Conservation (phyloP, 192 early-diverging fungal genomes). For the Coemansia sp. region DNA sequence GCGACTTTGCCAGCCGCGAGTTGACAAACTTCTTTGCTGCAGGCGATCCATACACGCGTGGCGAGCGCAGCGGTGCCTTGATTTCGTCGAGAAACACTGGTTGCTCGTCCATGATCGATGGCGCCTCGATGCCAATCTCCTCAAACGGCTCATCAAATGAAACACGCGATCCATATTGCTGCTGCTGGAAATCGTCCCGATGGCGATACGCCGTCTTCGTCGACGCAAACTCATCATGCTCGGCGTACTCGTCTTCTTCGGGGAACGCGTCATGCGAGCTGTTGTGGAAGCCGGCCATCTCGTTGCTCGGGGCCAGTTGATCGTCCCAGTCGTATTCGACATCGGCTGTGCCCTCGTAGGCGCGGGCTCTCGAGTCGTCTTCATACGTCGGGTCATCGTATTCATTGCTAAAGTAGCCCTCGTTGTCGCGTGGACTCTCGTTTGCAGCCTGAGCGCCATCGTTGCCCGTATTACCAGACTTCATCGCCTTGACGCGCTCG, state of each 20-base stretch:
- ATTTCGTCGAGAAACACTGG: constrained; percentile 41
- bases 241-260: constrained; percentile 40
- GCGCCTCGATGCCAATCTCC: constrained; percentile 16
- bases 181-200: not conserved
- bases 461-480: constrained; percentile 21
- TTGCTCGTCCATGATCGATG: constrained; percentile 46
- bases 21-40: constrained; percentile 44
- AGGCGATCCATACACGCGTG: constrained; percentile 38
- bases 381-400: constrained; percentile 25
- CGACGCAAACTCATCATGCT: constrained; percentile 27
- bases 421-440: constrained; percentile 42
- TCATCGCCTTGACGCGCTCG: constrained; percentile 67
- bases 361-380: constrained; percentile 2
- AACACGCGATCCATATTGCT: constrained; percentile 12
- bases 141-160: constrained; percentile 36
- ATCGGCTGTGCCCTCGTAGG: not conserved
- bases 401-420: constrained; percentile 32
- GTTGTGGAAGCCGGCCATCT: constrained; percentile 2
- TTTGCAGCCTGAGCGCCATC: constrained; percentile 26
- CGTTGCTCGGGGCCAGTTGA: not conserved
- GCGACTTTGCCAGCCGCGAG: constrained; percentile 39
- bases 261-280: constrained; percentile 28
- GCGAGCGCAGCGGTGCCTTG: constrained; percentile 19
- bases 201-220: constrained; percentile 10
- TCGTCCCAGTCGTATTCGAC: constrained; percentile 5